Evolutionary conservation across 2,329 filamentous ascomycete genomes (phyloP), one percentile per base, ranked within the genome.

Genomic region (Fusarium dlaminii): DNA sequence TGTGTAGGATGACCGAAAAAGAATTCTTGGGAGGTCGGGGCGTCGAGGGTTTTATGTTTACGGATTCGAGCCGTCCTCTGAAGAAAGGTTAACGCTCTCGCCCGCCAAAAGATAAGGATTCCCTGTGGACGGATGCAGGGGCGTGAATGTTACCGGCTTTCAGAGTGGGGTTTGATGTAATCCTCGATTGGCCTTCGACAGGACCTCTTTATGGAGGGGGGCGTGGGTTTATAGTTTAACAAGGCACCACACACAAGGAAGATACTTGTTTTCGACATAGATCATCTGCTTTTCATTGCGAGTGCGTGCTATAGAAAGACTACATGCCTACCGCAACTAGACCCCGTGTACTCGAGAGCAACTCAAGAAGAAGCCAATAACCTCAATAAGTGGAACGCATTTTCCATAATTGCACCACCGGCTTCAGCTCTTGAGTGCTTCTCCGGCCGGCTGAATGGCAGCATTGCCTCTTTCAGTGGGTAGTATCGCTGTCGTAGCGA

Each of bases 41-140:
- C 76, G 57, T 66, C 39, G 71, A 61, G 76, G 76, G 75, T 78
- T 78, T 78, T 78, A 78, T 78, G 75, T 76, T 70, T 74, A 73
- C 73, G 65, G 73, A 61, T 73, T 75, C 39, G 46, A 72, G 65
- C 66, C 65, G 68, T 68, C 68, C 67, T 37, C 56, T 24, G n/a
- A 66, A 67, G 36, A 66, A 75, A 70, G 66, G 65, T 63, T 70
- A 64, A 66, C 34, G 54, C 65, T 71, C 39, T 72, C 66, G 46
- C 64, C 64, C 75, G 49, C 65, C 74, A 62, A 75, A 68, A 78
- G 76, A 78, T 77, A 78, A 77, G 76, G 70, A 62, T 57, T 64
- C 66, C 63, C 70, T 75, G 76, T 70, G 72, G 58, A 72, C 76
- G 73, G 72, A 75, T 78, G 76, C 76, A 78, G 76, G 76, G 76